A percentile compares a stretch with the other conserved stretches of the same genome.
These are phyloP conservation scores for Cunninghamia lanceolata DNA, from an alignment of 75 land plant genomes.

Conservation along the genomic window DNA sequence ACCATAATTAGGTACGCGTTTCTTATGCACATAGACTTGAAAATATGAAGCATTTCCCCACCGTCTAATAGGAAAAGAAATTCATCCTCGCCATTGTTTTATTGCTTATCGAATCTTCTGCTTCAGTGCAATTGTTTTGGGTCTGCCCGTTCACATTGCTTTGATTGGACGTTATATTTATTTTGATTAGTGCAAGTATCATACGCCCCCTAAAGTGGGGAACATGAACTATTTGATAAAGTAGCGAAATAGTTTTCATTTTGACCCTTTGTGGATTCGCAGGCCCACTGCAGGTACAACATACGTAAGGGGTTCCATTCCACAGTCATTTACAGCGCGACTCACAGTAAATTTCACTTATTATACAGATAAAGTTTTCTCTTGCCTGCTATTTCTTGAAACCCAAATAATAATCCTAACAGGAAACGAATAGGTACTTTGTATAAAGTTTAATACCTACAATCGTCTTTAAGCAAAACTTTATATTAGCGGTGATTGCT, in stretches of 20 bases:
- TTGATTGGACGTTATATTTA: neutral
- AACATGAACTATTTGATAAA: neutral
- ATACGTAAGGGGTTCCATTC: neutral
- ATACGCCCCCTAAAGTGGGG: neutral
- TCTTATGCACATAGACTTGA: too few species aligned
- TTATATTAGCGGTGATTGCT: neutral
- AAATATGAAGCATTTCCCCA: too few species aligned
- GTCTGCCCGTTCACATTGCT: neutral
- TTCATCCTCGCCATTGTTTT: too few species aligned
- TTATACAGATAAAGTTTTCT: too few species aligned
- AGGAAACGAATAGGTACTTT: too few species aligned
- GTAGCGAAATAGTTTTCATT: neutral
- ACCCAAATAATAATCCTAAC: too few species aligned
- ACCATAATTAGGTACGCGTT: too few species aligned
- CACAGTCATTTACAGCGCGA: neutral
- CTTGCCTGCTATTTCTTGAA: too few species aligned
- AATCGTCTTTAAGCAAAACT: too few species aligned
- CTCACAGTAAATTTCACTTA: too few species aligned
- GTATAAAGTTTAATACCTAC: too few species aligned
- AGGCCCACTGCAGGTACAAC: neutral
- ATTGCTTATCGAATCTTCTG: neutral
- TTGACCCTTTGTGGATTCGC: neutral
- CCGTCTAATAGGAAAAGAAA: too few species aligned
- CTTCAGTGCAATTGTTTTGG: neutral
- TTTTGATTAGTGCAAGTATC: neutral